Percentiles rank a stretch among this genome's conserved stretches.
phyloP scores from a whole-genome alignment of 768 basidiomycete genomes.

The Astraeus odoratus region DNA sequence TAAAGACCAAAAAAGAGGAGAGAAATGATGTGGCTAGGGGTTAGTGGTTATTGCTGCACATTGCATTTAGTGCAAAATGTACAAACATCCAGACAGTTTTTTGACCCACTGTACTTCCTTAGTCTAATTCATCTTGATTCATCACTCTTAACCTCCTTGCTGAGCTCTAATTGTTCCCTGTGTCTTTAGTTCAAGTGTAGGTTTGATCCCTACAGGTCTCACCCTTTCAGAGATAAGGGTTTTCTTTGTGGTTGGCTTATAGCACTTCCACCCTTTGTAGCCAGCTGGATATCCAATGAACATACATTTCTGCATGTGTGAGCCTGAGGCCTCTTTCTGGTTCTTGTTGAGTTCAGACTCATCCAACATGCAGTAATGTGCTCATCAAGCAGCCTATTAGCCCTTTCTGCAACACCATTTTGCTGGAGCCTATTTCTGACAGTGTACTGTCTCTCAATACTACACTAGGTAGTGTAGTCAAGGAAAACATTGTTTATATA shows the following conservation, averaged over 20 bases:
- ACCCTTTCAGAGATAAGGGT: conserved; percentile 17
- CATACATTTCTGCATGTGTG: conserved; percentile 26
- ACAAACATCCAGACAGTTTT: too few species aligned
- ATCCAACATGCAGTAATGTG: not conserved
- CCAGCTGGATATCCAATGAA: conserved; percentile 30
- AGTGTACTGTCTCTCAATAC: conserved; percentile 16
- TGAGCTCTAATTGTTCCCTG: too few species aligned
- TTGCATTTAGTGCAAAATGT: too few species aligned
- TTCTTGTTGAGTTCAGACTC: conserved; percentile 20
- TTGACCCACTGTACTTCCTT: too few species aligned
- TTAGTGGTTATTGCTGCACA: too few species aligned
- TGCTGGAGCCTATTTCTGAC: conserved; percentile 6
- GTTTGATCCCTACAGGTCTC: too few species aligned
- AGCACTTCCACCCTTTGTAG: conserved; percentile 24
- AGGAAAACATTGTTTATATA: conserved; percentile 14
- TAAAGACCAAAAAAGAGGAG: too few species aligned
- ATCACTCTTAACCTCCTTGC: too few species aligned
- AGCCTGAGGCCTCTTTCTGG: conserved; percentile 18
- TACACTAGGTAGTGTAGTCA: conserved; percentile 6
- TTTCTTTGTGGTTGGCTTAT: conserved; percentile 19
- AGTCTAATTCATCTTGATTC: too few species aligned
- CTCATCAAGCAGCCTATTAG: conserved; percentile 7
- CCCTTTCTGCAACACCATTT: conserved; percentile 21
- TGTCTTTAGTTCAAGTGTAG: too few species aligned
- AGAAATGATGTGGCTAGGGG: too few species aligned